Evolutionary conservation across 352 stramenopile genomes (phyloP).

Genomic region (Phytopythium delawarense): DNA sequence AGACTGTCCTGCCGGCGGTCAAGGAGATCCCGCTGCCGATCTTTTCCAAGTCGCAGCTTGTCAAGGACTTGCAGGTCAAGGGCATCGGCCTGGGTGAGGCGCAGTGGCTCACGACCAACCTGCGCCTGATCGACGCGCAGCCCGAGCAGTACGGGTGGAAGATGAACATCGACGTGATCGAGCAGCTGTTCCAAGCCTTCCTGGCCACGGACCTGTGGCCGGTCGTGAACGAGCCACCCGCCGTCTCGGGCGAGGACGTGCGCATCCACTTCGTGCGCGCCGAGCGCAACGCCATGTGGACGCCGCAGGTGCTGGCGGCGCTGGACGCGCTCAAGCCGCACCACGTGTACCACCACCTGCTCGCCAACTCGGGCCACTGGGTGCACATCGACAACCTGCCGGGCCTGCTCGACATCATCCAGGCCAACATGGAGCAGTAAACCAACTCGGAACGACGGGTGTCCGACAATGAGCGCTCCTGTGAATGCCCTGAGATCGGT

Average conservation of each 20-base stretch:
- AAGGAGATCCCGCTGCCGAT: conserved; percentile 76
- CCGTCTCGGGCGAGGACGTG: conserved; percentile 26
- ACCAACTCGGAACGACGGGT: background rate
- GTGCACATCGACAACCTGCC: conserved; percentile 82
- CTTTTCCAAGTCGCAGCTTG: conserved; percentile 58
- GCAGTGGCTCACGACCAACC: conserved; percentile 81
- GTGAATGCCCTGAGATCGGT: background rate
- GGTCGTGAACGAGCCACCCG: conserved; percentile 32
- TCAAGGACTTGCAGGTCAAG: conserved; percentile 55
- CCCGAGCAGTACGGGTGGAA: conserved; percentile 78
- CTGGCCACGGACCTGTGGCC: conserved; percentile 65
- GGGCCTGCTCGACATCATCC: conserved; percentile 66
- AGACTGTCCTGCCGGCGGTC: conserved; percentile 60
- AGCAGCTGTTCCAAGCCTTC: conserved; percentile 71
- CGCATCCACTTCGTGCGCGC: conserved; percentile 77
- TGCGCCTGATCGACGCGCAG: conserved; percentile 40
- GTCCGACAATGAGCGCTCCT: no score
- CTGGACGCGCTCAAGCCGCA: conserved; percentile 41
- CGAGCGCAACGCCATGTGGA: conserved; percentile 79
- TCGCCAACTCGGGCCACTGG: conserved; percentile 77
- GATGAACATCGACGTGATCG: conserved; percentile 72
- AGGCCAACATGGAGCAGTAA: conserved; percentile 31
- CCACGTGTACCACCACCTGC: conserved; percentile 60
- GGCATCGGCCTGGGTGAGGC: conserved; percentile 61
- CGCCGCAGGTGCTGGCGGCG: conserved; percentile 28